Conservation (phyloP, 2,329 filamentous ascomycete genomes). For the Pseudogymnoascus sp. region DNA sequence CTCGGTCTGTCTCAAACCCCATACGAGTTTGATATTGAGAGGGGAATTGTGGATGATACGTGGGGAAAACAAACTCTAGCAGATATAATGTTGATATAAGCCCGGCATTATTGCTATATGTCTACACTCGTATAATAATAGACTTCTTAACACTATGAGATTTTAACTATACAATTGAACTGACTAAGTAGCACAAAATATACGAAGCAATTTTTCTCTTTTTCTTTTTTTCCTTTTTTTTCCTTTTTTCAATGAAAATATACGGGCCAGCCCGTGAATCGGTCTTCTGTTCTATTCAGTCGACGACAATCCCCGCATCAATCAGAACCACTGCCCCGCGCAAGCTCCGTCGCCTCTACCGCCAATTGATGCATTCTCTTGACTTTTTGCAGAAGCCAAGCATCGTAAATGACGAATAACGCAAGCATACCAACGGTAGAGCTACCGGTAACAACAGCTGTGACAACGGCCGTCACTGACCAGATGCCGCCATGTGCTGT, state of each 20-base stretch:
- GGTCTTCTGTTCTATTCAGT: not conserved
- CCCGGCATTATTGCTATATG: not conserved
- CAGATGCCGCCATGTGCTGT: conserved; percentile 19
- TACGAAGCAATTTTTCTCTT: too few relatives aligned
- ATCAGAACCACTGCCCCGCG: not conserved
- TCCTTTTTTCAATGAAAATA: not conserved
- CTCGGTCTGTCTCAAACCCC: not conserved
- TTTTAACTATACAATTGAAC: not conserved
- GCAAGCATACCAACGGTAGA: conserved; percentile 18
- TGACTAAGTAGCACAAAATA: too few relatives aligned
- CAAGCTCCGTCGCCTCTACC: conserved; percentile 12
- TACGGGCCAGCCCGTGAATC: not conserved
- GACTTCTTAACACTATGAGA: not conserved
- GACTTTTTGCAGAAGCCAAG: conserved; percentile 20
- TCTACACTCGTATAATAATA: not conserved
- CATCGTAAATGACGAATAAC: conserved; percentile 25
- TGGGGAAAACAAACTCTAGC: not conserved
- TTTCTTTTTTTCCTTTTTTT: too few relatives aligned
- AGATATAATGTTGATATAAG: not conserved
- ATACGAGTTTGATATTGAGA: not conserved
- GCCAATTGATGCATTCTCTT: conserved; percentile 23
- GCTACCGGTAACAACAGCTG: conserved; percentile 20
- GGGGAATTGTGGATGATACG: not conserved
- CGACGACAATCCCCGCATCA: not conserved
- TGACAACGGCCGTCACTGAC: conserved; percentile 24